phyloP scores from a whole-genome alignment of 179 eudicot genomes.

The Actinidia arguta region DNA sequence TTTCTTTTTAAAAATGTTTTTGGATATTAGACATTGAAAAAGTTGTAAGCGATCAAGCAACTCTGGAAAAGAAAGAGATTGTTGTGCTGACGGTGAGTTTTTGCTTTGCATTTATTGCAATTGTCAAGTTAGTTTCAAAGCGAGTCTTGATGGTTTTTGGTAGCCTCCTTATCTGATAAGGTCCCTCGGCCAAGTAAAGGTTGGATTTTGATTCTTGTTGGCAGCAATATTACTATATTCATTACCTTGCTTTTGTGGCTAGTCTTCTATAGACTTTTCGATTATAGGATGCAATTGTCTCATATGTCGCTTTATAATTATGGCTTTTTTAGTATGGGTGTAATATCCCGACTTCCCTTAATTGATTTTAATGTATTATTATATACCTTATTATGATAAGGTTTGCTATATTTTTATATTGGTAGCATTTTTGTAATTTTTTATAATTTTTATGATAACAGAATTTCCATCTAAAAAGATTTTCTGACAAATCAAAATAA shows the following conservation, averaged over 20 bases:
- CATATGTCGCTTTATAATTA: neutral
- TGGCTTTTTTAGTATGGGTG: neutral
- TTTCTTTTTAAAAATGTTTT: too few species aligned
- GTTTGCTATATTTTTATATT: too few species aligned
- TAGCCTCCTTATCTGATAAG: conserved; percentile 35
- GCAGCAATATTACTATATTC: conserved; percentile 61
- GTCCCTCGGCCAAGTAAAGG: conserved; percentile 40
- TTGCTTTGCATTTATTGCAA: conserved; percentile 62
- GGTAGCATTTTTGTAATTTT: too few species aligned
- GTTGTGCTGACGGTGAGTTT: conserved; percentile 63
- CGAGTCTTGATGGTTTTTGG: conserved; percentile 40
- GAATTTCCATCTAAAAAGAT: too few species aligned
- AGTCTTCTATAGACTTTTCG: conserved; percentile 3
- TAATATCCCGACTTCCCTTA: too few species aligned
- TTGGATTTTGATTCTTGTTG: conserved; percentile 61
- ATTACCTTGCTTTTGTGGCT: conserved; percentile 45
- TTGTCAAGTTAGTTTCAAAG: conserved; percentile 60
- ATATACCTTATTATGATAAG: too few species aligned
- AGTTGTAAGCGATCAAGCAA: conserved; percentile 58
- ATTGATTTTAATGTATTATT: too few species aligned
- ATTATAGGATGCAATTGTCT: neutral
- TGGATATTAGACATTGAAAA: conserved; percentile 68
- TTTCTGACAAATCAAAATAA: too few species aligned
- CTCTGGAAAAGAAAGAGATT: conserved; percentile 70
- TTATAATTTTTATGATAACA: too few species aligned